These are phyloP conservation scores for Aspergillus avenaceus DNA, from an alignment of 495 filamentous ascomycete genomes.

Conservation along the genomic window DNA sequence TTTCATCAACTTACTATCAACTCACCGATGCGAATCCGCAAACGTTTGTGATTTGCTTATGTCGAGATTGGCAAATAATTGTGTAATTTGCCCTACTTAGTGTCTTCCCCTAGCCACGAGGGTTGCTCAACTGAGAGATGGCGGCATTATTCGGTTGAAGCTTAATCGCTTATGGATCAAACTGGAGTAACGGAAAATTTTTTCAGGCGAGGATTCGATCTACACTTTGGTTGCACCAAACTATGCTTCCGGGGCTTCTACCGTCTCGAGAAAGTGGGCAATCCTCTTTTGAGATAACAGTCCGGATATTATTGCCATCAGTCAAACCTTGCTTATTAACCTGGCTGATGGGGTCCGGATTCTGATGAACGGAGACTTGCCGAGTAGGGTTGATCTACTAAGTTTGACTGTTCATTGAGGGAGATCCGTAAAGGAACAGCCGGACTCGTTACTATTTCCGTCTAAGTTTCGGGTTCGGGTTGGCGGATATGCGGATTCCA, in stretches of 20 bases:
- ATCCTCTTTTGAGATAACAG: slow-evolving; percentile 11
- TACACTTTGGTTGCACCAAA: slow-evolving; percentile 8
- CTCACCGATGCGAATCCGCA: too few species aligned
- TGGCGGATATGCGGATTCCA: not conserved
- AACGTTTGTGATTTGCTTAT: too few species aligned
- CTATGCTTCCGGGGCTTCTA: slow-evolving; percentile 5
- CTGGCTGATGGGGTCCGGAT: not conserved
- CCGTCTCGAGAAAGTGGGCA: slow-evolving; percentile 6
- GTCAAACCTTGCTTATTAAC: slow-evolving; percentile 4
- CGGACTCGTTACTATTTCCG: not conserved
- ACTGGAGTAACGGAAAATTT: not conserved
- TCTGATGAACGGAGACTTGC: not conserved
- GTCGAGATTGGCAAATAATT: slow-evolving; percentile 9
- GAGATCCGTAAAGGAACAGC: not conserved
- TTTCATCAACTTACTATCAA: too few species aligned
- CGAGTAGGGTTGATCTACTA: not conserved
- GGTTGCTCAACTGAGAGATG: slow-evolving; percentile 5
- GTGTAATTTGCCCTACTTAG: slow-evolving; percentile 6
- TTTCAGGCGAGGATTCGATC: not conserved
- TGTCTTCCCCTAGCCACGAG: slow-evolving; percentile 11
- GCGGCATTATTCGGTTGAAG: slow-evolving; percentile 8
- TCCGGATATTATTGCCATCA: slow-evolving; percentile 10
- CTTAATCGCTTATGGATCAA: not conserved
- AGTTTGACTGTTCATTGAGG: not conserved
- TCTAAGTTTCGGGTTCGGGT: not conserved